Conservation (phyloP, 1,284 basidiomycete species). For the Malassezia nana region DNA sequence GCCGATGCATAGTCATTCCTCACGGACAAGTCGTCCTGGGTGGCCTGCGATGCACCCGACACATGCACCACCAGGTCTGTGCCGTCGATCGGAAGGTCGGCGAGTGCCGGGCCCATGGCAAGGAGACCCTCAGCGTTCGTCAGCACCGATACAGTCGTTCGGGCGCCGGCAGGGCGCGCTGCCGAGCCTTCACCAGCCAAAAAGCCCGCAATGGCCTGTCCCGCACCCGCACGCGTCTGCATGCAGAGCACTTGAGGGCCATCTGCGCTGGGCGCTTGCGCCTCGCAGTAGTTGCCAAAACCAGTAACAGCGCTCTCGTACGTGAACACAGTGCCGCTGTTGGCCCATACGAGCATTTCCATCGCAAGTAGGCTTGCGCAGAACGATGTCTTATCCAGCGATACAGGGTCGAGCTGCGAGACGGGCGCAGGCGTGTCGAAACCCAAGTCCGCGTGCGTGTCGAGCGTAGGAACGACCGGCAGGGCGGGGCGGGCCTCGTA, state of each 20-base stretch:
- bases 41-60: constrained; percentile 36
- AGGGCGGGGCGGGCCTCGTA: constrained; percentile 4
- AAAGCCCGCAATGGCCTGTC: constrained; percentile 42
- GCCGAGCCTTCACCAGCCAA: constrained; percentile 27
- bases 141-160: constrained; percentile 36
- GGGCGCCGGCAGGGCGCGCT: constrained; percentile 20
- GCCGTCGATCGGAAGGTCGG: constrained; percentile 18
- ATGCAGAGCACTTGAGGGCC: constrained; percentile 39
- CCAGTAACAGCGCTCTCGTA: constrained; percentile 44
- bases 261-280: constrained; percentile 24
- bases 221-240: constrained; percentile 58
- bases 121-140: constrained; percentile 42
- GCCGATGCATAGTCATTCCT: constrained; percentile 45
- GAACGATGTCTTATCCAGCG: constrained; percentile 4
- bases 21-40: constrained; percentile 26
- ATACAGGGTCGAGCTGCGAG: neutral
- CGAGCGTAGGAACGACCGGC: neutral
- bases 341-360: constrained; percentile 39
- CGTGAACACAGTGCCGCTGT: constrained; percentile 41
- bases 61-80: constrained; percentile 43
- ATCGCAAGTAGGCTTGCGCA: constrained; percentile 32
- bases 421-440: neutral
- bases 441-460: constrained; percentile 9
- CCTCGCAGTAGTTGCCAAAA: constrained; percentile 39
- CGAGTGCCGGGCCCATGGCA: constrained; percentile 43